These are phyloP conservation scores for Quercus ilex DNA, from an alignment of 306 rosid genomes.

Conservation along the genomic window DNA sequence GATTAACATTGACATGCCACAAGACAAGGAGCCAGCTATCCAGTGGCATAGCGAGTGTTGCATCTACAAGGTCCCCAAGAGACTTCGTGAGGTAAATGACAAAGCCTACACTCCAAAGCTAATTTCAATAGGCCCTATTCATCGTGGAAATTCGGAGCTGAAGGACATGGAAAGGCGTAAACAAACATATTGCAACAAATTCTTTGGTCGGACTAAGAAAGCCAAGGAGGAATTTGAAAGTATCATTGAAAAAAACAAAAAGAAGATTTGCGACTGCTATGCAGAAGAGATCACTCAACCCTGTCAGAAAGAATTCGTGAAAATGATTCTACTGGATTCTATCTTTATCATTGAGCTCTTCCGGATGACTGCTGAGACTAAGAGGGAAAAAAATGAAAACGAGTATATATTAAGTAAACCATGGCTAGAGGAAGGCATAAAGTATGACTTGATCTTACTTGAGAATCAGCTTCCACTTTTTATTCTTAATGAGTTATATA, in stretches of 20 bases:
- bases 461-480: background rate
- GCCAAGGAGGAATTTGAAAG: background rate
- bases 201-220: background rate
- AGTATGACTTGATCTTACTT: background rate
- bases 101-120: conserved; percentile 16
- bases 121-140: conserved; percentile 21
- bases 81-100: background rate
- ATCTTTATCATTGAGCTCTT: background rate
- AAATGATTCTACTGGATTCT: background rate
- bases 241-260: background rate
- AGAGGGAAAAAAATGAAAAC: no score
- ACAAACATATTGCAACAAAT: background rate
- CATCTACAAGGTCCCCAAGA: conserved; percentile 10
- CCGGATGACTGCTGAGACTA: background rate
- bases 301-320: background rate
- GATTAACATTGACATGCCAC: background rate
- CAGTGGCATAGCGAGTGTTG: background rate
- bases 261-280: background rate
- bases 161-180: background rate
- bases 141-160: background rate
- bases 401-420: background rate
- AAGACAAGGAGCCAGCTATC: background rate
- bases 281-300: background rate
- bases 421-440: no score
- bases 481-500: no score